These are phyloP conservation scores for Paecilomyces variotii DNA, from an alignment of 2,329 filamentous ascomycete genomes.

Conservation along the genomic window DNA sequence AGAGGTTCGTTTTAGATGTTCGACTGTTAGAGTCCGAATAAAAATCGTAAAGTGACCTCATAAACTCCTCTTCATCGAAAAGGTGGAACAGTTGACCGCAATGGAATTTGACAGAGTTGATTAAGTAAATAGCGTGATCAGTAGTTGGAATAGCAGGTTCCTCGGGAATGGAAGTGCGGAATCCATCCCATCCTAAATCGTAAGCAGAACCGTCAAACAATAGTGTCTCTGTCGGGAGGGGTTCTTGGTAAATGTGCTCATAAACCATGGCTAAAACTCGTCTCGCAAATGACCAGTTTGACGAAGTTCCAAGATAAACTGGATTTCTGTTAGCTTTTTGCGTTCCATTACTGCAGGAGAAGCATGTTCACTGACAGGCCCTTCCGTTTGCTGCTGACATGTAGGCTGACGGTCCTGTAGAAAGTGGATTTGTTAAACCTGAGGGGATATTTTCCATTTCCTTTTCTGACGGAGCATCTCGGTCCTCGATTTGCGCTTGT, in stretches of 20 bases:
- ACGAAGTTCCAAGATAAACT: conserved; percentile 49
- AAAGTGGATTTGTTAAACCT: conserved; percentile 37
- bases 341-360: neutral
- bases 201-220: conserved; percentile 47
- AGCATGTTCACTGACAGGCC: conserved; percentile 24
- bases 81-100: conserved; percentile 46
- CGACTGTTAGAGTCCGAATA: conserved; percentile 27
- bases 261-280: conserved; percentile 44
- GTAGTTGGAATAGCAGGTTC: conserved; percentile 37
- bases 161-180: conserved; percentile 17
- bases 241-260: conserved; percentile 37
- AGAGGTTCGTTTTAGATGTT: conserved; percentile 28
- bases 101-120: conserved; percentile 50
- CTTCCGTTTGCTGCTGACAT: conserved; percentile 35
- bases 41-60: conserved; percentile 35
- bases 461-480: conserved; percentile 12
- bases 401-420: conserved; percentile 34
- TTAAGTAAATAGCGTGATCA: conserved; percentile 44
- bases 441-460: conserved; percentile 22
- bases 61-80: conserved; percentile 47
- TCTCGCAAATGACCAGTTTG: conserved; percentile 49
- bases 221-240: conserved; percentile 37
- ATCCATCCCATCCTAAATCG: conserved; percentile 44
- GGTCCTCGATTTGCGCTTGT: conserved; percentile 8
- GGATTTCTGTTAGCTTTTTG: conserved; percentile 1